Evolutionary conservation across 176 grass and related monocot genomes (phyloP).

Genomic region (Aegilops bicornis): DNA sequence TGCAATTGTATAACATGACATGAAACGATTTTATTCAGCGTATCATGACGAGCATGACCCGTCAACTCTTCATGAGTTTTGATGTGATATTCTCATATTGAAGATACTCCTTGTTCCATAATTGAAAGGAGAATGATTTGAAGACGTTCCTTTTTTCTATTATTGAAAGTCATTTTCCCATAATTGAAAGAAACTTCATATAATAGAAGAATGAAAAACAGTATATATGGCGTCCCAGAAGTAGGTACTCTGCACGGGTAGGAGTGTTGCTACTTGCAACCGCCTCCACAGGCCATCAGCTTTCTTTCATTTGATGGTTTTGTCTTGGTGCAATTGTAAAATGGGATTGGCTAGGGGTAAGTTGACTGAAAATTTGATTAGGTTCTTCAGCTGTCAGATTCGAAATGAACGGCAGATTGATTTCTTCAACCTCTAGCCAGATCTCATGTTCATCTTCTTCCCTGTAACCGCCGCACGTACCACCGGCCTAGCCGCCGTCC

Average conservation of each 20-base stretch:
- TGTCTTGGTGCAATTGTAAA: too few relatives aligned
- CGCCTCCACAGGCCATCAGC: not conserved
- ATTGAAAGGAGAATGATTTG: conserved; percentile 1
- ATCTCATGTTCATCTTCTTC: too few relatives aligned
- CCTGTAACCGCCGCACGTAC: too few relatives aligned
- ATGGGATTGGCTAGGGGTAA: too few relatives aligned
- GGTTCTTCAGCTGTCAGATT: too few relatives aligned
- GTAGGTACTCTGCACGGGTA: conserved; percentile 15
- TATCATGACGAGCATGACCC: conserved; percentile 15
- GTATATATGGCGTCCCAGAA: not conserved
- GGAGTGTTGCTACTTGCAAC: not conserved
- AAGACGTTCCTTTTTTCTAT: not conserved
- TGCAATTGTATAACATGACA: not conserved
- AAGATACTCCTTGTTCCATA: not conserved
- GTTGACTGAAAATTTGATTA: too few relatives aligned
- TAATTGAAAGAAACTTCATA: conserved; percentile 14
- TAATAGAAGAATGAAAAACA: conserved; percentile 10
- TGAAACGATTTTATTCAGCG: not conserved
- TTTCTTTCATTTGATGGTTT: too few relatives aligned
- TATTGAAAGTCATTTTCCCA: not conserved
- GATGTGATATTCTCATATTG: not conserved
- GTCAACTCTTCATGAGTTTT: not conserved
- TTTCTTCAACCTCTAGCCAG: too few relatives aligned
- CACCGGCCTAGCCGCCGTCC: too few relatives aligned
- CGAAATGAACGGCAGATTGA: too few relatives aligned